Base-by-base conservation (phyloP, 2,329 filamentous ascomycete genomes). In the Hypoxylon sp. region DNA sequence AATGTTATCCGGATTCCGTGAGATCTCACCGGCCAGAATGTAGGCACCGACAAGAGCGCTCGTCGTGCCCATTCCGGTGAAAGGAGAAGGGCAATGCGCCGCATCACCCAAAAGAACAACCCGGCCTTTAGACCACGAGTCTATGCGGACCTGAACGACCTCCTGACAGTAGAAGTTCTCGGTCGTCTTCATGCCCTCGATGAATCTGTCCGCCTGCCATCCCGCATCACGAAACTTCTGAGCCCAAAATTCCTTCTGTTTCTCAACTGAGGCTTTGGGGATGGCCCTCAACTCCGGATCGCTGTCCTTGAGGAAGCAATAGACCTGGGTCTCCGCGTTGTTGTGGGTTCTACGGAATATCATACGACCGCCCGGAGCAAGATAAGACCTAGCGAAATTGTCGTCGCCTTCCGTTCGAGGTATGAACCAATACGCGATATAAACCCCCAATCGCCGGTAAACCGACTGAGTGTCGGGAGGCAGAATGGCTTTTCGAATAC, bases 61-160 rank as follows among this genome's bases (percentile, higher is more conserved):
- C 2, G 80, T 80, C 0, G 82, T 84, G 2, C 84, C 84, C 79
- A 83, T 81, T 0, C 85, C 85, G 0, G 80, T 83, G 3, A 82
- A 72, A 0, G 82, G 80, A 3, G 82, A 81, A 0, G 83, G 81
- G 44, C 80, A 82, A 68, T 81, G 81, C 1, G 76, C 84, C 14
- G 86, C 83, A 66, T 88, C 85, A 1, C 84, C 86, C 0, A 86
- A 54, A 1, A 85, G 77, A 0, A 81, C 79, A 19, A 85, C 80
- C 0, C 84, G 81, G 0, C 81, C 80, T 33, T 67, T 70, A 14
- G 63, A 73, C 76, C 76, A 78, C 3, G 55, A 53, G 17, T 79
- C 69, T 68, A 83, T 70, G 31, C 78, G 79, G 14, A 88, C 80
- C 29, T 83, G 80, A 0, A 77, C 82, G 13, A 83, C 71, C 2